Conservation (phyloP, 345 rosid genomes). For the Sapria himalayana region DNA sequence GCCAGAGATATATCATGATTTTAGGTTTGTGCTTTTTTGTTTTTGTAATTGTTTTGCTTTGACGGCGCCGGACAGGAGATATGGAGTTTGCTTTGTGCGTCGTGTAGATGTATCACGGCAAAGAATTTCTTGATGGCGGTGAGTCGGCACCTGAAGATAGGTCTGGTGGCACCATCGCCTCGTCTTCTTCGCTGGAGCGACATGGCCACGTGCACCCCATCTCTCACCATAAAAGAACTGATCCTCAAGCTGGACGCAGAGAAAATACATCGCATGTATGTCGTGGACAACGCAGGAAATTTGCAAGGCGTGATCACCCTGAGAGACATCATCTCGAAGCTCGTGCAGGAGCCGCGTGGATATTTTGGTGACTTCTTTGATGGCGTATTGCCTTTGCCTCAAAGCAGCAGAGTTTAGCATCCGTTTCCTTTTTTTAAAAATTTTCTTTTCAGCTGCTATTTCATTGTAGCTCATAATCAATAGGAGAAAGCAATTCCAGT, state of each 20-base stretch:
- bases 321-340: slow-evolving; percentile 73
- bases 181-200: slow-evolving; percentile 30
- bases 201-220: slow-evolving; percentile 52
- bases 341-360: slow-evolving; percentile 86
- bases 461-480: too few relatives aligned
- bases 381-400: slow-evolving; percentile 62
- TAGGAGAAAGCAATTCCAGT: too few relatives aligned
- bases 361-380: slow-evolving; percentile 97
- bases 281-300: slow-evolving; percentile 60
- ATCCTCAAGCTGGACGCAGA: slow-evolving; percentile 43
- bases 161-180: slow-evolving; percentile 27
- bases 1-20: slow-evolving; percentile 76
- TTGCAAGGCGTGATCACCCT: slow-evolving; percentile 84
- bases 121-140: slow-evolving; percentile 60
- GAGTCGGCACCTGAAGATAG: slow-evolving; percentile 40
- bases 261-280: slow-evolving; percentile 63
- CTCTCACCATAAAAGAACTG: slow-evolving; percentile 46
- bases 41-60: background rate
- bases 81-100: too few relatives aligned
- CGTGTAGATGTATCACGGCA: slow-evolving; percentile 58
- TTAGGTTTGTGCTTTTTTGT: slow-evolving; percentile 25
- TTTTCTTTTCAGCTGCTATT: too few relatives aligned
- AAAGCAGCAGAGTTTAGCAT: slow-evolving; percentile 56
- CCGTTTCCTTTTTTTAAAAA: too few relatives aligned
- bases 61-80: too few relatives aligned